Conservation (phyloP, 2,329 filamentous ascomycete species). For the Cytospora mali region DNA sequence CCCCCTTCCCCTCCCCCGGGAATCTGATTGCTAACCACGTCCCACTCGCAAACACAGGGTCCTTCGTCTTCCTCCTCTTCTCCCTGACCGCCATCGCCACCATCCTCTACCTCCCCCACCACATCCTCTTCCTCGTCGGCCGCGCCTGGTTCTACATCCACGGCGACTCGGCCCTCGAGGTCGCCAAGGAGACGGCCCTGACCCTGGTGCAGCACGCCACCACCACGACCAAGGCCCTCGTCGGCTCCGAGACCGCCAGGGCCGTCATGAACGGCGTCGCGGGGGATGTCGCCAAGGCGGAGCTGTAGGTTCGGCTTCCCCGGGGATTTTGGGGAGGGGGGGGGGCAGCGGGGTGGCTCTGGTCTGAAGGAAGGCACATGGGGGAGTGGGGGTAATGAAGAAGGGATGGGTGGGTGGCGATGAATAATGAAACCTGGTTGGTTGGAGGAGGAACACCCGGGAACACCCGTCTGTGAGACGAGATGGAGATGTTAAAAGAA, state of each 20-base stretch:
- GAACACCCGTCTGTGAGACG: neutral
- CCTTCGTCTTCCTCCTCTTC: slow-evolving; percentile 86
- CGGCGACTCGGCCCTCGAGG: slow-evolving; percentile 68
- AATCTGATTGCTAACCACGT: slow-evolving; percentile 2
- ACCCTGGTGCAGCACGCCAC: slow-evolving; percentile 35
- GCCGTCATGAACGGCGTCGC: slow-evolving; percentile 38
- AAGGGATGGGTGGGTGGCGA: neutral
- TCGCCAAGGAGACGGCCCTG: slow-evolving; percentile 47
- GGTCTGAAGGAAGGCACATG: no score
- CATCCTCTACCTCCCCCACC: slow-evolving; percentile 90
- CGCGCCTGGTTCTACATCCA: slow-evolving; percentile 95
- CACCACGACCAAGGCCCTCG: slow-evolving; percentile 33
- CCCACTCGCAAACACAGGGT: slow-evolving; percentile 59
- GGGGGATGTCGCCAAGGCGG: slow-evolving; percentile 36
- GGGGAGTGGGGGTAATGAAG: no score
- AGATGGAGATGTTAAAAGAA: neutral
- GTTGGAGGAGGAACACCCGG: neutral
- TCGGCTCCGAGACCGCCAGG: slow-evolving; percentile 35
- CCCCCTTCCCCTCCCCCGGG: neutral
- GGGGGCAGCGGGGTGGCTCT: neutral
- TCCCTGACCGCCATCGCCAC: slow-evolving; percentile 84
- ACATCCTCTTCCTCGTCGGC: slow-evolving; percentile 78
- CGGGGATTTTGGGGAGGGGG: neutral
- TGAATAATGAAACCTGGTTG: neutral
- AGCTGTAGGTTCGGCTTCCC: slow-evolving; percentile 38